Base-by-base conservation (phyloP, 768 basidiomycete genomes). In the Leucocoprinus sp. region DNA sequence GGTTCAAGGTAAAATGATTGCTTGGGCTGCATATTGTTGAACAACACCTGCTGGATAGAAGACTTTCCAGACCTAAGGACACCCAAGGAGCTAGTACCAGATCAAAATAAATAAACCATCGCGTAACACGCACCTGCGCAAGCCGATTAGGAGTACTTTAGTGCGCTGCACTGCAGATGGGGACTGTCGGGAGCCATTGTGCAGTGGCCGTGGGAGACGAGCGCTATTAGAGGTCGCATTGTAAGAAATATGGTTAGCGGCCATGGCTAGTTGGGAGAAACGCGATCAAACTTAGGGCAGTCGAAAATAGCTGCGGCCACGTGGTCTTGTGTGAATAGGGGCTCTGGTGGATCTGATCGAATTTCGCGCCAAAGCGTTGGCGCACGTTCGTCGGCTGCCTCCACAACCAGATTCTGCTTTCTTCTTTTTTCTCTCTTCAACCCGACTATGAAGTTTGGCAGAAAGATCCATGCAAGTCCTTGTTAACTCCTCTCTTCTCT, bases 1-100 rank as follows among this genome's bases (percentile, higher is more conserved):
- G 87, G 79, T 56, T 95, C 93, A 52, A 96, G 75, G 64, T 83
- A 96, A 58, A 95, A 89, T 0, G 89, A 82, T 53, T 95, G 83
- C 57, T 88, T 92, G 0, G 88, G 75, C 0, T 80, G 73, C 36
- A 92, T 68, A 51, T 81, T 71, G 53, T 93, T 82, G 70, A 98
- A 95, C n/a, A 96, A 74, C 26, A 93, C 89, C 61, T 93, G 80
- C 54, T 84, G 77, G 43, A 93, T 89, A 15, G 88, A 92, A 27
- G 92, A 87, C 63, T 96, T 98, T 49, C 93, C 93, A 48, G 85
- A 84, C 66, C 93, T 93, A 57, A 12, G 6, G 33, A 43, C 23
- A 36, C 29, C 29, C 42, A 43, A 34, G 27, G 33, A 48, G 23
- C 50, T 37, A 45, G 31, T n/a, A 44, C 11, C 26, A 12, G 44